phyloP scores from a whole-genome alignment of 2,329 filamentous ascomycete genomes.

The Penicillium sp. region DNA sequence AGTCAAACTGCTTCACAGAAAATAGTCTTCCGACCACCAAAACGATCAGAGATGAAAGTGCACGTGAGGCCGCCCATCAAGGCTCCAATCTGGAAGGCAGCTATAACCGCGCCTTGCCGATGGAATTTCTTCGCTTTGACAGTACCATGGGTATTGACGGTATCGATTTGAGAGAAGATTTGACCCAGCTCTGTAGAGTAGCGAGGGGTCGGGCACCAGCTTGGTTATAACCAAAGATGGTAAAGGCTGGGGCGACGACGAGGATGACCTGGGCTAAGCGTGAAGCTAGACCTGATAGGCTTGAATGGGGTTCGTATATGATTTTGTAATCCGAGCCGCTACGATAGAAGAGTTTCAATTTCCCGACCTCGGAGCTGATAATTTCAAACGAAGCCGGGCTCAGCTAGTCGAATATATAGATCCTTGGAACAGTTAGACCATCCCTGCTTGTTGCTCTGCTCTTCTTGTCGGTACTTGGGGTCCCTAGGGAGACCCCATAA shows the following conservation, averaged over 20 bases:
- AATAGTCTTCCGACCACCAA: slow-evolving; percentile 51
- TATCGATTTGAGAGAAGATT: slow-evolving; percentile 58
- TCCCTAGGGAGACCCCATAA: slow-evolving; percentile 16
- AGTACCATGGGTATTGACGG: slow-evolving; percentile 34
- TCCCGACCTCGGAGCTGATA: background rate
- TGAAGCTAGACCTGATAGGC: background rate
- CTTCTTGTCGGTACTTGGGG: background rate
- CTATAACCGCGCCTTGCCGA: slow-evolving; percentile 6
- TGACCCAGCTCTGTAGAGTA: slow-evolving; percentile 37
- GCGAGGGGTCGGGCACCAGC: slow-evolving; percentile 26
- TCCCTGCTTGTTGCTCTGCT: background rate
- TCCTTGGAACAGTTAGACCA: background rate
- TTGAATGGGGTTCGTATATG: background rate
- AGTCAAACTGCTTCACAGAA: slow-evolving; percentile 48
- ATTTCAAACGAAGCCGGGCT: background rate
- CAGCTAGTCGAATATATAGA: background rate
- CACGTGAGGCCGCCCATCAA: slow-evolving; percentile 21
- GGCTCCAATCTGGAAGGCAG: slow-evolving; percentile 19
- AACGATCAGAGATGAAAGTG: slow-evolving; percentile 42
- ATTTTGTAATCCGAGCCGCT: background rate
- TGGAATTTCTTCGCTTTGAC: no score
- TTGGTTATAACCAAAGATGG: slow-evolving; percentile 32
- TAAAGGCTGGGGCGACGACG: slow-evolving; percentile 28
- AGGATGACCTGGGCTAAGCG: slow-evolving; percentile 22
- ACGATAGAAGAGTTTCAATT: background rate